Conservation (phyloP, 2,329 filamentous ascomycete genomes). For the Keithomyces neogunnii region DNA sequence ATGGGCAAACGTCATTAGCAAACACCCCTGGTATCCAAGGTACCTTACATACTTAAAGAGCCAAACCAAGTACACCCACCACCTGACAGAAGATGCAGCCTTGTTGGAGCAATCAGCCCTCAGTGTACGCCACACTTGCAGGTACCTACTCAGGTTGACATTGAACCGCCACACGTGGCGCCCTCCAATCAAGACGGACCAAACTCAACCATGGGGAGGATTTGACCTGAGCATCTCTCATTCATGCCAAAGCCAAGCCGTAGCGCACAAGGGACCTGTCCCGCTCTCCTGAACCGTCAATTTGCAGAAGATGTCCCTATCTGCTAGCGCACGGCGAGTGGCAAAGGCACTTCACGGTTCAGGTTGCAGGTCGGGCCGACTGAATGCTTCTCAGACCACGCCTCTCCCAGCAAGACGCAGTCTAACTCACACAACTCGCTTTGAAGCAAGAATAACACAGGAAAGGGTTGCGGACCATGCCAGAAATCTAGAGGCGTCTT, state of each 20-base stretch:
- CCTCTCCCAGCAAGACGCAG: not conserved
- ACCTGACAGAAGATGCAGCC: not conserved
- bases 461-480: not conserved
- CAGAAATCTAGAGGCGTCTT: not conserved
- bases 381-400: not conserved
- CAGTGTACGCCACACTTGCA: not conserved
- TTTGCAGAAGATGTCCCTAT: slow-evolving; percentile 7
- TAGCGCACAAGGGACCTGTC: not conserved
- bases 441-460: not conserved
- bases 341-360: slow-evolving; percentile 2
- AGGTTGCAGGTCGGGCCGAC: not conserved
- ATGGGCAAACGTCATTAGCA: no score
- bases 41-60: no score
- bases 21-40: no score
- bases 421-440: not conserved
- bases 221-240: no score
- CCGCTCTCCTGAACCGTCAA: not conserved
- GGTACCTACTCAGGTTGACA: not conserved
- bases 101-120: not conserved
- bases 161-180: slow-evolving; percentile 4
- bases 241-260: not conserved
- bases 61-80: no score
- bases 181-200: not conserved
- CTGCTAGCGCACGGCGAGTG: slow-evolving; percentile 2
- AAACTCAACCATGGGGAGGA: no score